Evolutionary conservation across 805 yeast genomes (phyloP).

Genomic region (Clavispora phyllophila): DNA sequence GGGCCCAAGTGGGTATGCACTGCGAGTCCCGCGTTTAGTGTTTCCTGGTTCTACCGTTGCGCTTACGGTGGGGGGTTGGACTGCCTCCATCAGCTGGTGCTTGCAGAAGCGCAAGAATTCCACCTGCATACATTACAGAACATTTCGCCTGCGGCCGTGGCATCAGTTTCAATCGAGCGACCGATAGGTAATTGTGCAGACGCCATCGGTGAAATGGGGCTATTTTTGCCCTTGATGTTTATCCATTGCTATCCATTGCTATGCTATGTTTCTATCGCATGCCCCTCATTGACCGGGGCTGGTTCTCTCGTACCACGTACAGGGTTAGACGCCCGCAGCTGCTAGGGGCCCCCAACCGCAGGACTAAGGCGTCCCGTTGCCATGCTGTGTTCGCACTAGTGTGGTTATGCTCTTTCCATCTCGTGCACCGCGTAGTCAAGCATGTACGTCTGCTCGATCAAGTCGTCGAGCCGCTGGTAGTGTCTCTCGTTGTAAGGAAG

Average conservation of each 20-base stretch:
- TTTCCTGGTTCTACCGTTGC: too few relatives aligned
- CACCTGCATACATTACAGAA: not conserved
- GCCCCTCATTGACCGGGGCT: not conserved
- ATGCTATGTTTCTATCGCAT: not conserved
- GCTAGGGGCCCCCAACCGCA: too few relatives aligned
- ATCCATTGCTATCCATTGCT: not conserved
- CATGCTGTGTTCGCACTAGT: not conserved
- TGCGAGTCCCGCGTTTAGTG: too few relatives aligned
- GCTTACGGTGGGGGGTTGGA: too few relatives aligned
- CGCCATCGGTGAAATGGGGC: not conserved
- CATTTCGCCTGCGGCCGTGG: not conserved
- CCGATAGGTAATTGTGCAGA: not conserved
- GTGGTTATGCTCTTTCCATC: conserved; percentile 39
- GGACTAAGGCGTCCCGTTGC: not conserved
- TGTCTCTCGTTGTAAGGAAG: conserved; percentile 90
- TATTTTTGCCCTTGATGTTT: not conserved
- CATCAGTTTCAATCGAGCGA: not conserved
- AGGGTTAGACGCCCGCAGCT: too few relatives aligned
- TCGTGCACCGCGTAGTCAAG: conserved; percentile 80
- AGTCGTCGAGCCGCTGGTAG: conserved; percentile 64
- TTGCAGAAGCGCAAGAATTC: not conserved
- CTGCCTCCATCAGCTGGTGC: too few relatives aligned
- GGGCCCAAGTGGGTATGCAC: too few relatives aligned
- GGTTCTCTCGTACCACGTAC: too few relatives aligned
- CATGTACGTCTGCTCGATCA: conserved; percentile 80